Evolutionary conservation across 1,139 yeast species (phyloP).

Genomic region (Suzukiozyma palmioleophila): DNA sequence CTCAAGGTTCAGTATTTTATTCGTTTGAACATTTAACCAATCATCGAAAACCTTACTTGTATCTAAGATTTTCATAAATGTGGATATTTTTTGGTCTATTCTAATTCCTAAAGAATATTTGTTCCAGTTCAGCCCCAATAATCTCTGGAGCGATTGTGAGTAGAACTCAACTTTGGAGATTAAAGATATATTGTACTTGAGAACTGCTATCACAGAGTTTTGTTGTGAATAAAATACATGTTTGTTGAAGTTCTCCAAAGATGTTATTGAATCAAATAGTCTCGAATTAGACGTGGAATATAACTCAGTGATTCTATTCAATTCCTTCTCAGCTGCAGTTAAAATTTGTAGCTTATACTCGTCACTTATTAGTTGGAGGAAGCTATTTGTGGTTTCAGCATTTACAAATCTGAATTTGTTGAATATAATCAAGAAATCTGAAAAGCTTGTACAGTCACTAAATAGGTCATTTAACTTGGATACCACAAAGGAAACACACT

Average conservation of each 20-base stretch:
- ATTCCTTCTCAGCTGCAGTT: conserved; percentile 26
- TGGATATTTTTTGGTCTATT: conserved; percentile 47
- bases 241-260: neutral
- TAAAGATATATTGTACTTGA: conserved; percentile 18
- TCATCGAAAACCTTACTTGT: conserved; percentile 34
- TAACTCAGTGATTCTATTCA: conserved; percentile 14
- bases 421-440: conserved; percentile 28
- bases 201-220: neutral
- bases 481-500: conserved; percentile 20
- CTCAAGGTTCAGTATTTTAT: conserved; percentile 7
- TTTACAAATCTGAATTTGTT: conserved; percentile 18
- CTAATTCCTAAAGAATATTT: conserved; percentile 69
- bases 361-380: conserved; percentile 29
- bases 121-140: conserved; percentile 72
- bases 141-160: conserved; percentile 13
- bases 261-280: neutral
- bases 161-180: conserved; percentile 20
- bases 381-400: conserved; percentile 12
- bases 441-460: conserved; percentile 22
- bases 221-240: neutral
- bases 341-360: conserved; percentile 32
- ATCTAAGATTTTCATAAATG: conserved; percentile 44
- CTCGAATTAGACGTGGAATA: conserved; percentile 3
- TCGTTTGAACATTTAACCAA: conserved; percentile 40
- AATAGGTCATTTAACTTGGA: conserved; percentile 23